phyloP scores from a whole-genome alignment of 208 protist genomes.

The Zelonia costaricensis region DNA sequence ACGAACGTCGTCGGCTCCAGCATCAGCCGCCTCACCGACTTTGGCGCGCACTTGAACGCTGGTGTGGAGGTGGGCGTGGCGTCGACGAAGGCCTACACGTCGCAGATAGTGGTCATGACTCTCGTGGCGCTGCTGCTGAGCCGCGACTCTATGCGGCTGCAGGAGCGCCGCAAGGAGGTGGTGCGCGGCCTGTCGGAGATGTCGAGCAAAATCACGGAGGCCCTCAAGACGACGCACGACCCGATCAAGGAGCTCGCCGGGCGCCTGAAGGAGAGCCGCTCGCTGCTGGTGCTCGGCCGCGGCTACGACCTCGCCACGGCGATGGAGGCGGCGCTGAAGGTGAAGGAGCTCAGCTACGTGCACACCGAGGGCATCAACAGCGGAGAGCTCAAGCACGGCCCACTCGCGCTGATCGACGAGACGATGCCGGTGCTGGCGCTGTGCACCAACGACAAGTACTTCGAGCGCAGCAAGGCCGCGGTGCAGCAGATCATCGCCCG shows the following conservation, averaged over 20 bases:
- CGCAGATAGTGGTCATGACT: slow-evolving; percentile 90
- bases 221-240: slow-evolving; percentile 51
- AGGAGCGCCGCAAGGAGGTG: slow-evolving; percentile 64
- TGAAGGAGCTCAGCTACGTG: slow-evolving; percentile 98
- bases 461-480: slow-evolving; percentile 77
- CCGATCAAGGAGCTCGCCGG: slow-evolving; percentile 73
- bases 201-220: slow-evolving; percentile 52
- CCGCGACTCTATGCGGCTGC: slow-evolving; percentile 45
- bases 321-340: slow-evolving; percentile 95
- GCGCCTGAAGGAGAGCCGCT: slow-evolving; percentile 44
- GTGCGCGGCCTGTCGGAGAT: slow-evolving; percentile 66
- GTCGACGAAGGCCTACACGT: slow-evolving; percentile 97
- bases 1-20: slow-evolving; percentile 94
- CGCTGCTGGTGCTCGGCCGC: slow-evolving; percentile 89
- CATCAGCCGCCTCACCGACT: slow-evolving; percentile 87
- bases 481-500: slow-evolving; percentile 91
- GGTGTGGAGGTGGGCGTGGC: slow-evolving; percentile 96
- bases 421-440: slow-evolving; percentile 93
- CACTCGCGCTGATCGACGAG: slow-evolving; percentile 96
- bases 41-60: slow-evolving; percentile 90
- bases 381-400: slow-evolving; percentile 98
- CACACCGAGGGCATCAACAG: slow-evolving; percentile 96
- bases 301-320: slow-evolving; percentile 93
- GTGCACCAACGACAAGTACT: slow-evolving; percentile 76
- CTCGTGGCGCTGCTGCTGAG: slow-evolving; percentile 91